Percentiles rank a stretch among this genome's conserved stretches.
These are phyloP conservation scores for Emergomyces africanus DNA, from an alignment of 2,329 filamentous ascomycete species.

Conservation along the genomic window DNA sequence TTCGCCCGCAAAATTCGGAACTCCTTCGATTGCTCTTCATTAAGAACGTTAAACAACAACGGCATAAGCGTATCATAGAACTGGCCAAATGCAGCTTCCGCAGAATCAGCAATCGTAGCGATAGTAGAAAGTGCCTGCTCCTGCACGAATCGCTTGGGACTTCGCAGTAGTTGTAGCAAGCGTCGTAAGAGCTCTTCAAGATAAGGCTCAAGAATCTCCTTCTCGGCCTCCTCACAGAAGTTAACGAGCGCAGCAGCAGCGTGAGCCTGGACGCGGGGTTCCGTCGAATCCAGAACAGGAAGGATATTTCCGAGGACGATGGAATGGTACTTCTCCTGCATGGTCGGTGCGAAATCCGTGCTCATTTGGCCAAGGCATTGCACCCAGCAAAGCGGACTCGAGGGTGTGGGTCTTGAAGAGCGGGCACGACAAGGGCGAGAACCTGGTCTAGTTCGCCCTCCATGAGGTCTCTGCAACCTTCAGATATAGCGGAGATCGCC, in stretches of 20 bases:
- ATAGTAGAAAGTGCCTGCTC: constrained; percentile 97
- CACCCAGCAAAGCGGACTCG: constrained; percentile 95
- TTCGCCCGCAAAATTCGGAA: constrained; percentile 84
- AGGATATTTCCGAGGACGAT: constrained; percentile 82
- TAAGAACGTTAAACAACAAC: constrained; percentile 75
- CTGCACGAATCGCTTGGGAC: constrained; percentile 89
- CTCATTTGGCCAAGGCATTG: constrained; percentile 99
- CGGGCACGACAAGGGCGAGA: constrained; percentile 84
- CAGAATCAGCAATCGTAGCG: constrained; percentile 96
- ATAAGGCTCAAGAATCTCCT: constrained; percentile 80
- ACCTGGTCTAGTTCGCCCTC: constrained; percentile 88
- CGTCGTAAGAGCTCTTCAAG: constrained; percentile 76
- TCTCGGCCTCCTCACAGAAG: constrained; percentile 97
- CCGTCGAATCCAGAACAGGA: constrained; percentile 75
- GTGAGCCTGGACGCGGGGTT: constrained; percentile 91
- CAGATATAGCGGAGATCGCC: constrained; percentile 97
- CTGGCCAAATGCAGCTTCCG: constrained; percentile 84
- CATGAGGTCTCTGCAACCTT: constrained; percentile 94
- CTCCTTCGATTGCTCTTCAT: constrained; percentile 85
- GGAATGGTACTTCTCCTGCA: constrained; percentile 93
- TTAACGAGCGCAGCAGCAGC: constrained; percentile 96
- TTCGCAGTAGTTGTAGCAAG: constrained; percentile 77
- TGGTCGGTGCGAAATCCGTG: constrained; percentile 93
- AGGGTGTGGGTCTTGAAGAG: constrained; percentile 77
- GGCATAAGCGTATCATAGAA: constrained; percentile 98